phyloP scores from a whole-genome alignment of 805 yeast species.

The Debaryomyces hansenii region DNA sequence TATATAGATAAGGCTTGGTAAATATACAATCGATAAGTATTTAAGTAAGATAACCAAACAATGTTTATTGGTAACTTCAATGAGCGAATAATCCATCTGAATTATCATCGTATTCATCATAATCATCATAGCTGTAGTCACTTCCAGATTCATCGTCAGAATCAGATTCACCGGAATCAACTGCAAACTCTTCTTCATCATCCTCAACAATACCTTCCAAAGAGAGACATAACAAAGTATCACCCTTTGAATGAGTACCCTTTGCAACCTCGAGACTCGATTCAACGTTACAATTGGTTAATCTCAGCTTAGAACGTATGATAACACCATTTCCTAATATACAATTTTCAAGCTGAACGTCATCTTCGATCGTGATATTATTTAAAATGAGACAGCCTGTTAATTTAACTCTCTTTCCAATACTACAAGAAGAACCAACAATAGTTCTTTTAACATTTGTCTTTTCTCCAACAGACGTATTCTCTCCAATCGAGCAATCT shows the following conservation, averaged over 20 bases:
- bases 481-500: constrained; percentile 76
- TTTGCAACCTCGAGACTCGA: constrained; percentile 68
- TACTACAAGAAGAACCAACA: constrained; percentile 67
- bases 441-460: constrained; percentile 86
- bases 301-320: constrained; percentile 63
- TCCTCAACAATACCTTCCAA: constrained; percentile 42
- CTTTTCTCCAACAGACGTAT: constrained; percentile 71
- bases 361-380: constrained; percentile 74
- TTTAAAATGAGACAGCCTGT: constrained; percentile 83
- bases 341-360: constrained; percentile 79
- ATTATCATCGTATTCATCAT: constrained; percentile 62
- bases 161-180: constrained; percentile 28
- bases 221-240: constrained; percentile 48
- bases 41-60: not conserved
- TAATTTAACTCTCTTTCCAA: constrained; percentile 85
- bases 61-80: not conserved
- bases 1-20: not conserved
- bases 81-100: constrained; percentile 51
- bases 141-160: constrained; percentile 43
- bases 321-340: constrained; percentile 70
- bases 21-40: too few relatives aligned
- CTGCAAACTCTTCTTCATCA: constrained; percentile 29
- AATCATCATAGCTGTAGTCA: constrained; percentile 29
- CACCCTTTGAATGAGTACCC: constrained; percentile 58
- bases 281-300: constrained; percentile 84